Evolutionary conservation across 2,329 filamentous ascomycete species (phyloP).

Genomic region (Ophiostoma quercus): DNA sequence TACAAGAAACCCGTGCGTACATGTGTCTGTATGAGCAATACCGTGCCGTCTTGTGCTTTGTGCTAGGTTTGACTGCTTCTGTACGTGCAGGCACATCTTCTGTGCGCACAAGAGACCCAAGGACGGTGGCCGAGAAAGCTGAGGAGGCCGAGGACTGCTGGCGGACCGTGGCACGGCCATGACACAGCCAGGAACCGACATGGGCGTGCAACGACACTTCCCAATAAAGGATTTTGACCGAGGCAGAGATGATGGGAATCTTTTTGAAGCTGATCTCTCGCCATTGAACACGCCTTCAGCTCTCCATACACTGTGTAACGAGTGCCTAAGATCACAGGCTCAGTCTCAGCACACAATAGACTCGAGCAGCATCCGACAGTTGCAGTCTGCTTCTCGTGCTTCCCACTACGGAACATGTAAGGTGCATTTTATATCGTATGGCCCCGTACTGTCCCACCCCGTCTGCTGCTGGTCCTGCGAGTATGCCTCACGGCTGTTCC

Average conservation of each 20-base stretch:
- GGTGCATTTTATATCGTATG: background rate
- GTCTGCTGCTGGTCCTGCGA: background rate
- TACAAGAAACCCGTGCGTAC: background rate
- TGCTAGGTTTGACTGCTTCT: background rate
- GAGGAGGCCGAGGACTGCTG: background rate
- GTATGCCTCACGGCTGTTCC: background rate
- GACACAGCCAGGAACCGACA: slow-evolving; percentile 7
- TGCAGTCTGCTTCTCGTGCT: background rate
- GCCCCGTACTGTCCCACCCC: background rate
- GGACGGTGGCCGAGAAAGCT: background rate
- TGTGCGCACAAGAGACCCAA: background rate
- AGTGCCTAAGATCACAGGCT: background rate
- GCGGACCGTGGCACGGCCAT: background rate
- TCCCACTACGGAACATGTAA: background rate
- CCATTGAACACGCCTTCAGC: background rate
- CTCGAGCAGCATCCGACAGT: background rate
- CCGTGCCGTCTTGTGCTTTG: slow-evolving; percentile 6
- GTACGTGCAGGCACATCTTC: background rate
- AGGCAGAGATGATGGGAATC: background rate
- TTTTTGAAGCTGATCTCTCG: background rate
- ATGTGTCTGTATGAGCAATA: background rate
- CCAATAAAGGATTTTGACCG: background rate
- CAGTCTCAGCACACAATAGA: background rate
- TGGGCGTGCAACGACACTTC: background rate
- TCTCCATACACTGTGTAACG: background rate